Evolutionary conservation across 1,284 basidiomycete species (phyloP), one percentile per base, ranked within the genome.

Genomic region (Ceratobasidium sp.): DNA sequence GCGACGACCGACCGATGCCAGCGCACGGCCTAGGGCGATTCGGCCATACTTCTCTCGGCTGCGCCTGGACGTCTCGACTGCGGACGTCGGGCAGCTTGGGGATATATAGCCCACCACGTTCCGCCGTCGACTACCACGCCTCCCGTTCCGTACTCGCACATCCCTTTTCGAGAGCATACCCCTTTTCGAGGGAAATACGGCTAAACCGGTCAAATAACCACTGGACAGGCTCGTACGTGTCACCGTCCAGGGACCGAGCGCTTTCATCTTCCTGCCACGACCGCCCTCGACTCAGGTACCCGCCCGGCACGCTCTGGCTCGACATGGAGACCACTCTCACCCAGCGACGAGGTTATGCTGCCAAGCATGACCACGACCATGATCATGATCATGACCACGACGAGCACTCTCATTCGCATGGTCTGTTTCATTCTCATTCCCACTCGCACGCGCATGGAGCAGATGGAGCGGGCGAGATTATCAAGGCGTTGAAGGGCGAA

Each of bases 321-420:
- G 50, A 58, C n/a, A 23, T 70, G 21, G 32, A 43, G 30, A 53
- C 67, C 8, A 58, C 23, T 34, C 52, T 70, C 3, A 70, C 67
- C 4, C 67, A 70, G 32, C 67, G 67, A 2, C 67, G 67, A 10
- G 41, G 26, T 28, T 41, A 58, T 41, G 53, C 67, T 21, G 53
- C 41, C 41, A 70, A 70, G 41, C 41, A 36, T 10, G 23, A 73
- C 34, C 89, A 91, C 77, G 85, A 85, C 9, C 91, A 93, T 78
- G 85, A 86, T 48, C 89, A 92, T 77, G 85, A 86, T 46, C 89
- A 92, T 77, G 84, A 82, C 30, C 87, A 90, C 72, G 85, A 89
- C 60, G 87, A 84, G 34, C 87, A 91, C 74, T 82, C 82, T n/a
- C 71, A 90, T 88, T 5, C 81, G 91, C 72, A 83, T 84, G 91